phyloP scores from a whole-genome alignment of 176 grass and related monocot genomes.

The Phoenix roebelenii region DNA sequence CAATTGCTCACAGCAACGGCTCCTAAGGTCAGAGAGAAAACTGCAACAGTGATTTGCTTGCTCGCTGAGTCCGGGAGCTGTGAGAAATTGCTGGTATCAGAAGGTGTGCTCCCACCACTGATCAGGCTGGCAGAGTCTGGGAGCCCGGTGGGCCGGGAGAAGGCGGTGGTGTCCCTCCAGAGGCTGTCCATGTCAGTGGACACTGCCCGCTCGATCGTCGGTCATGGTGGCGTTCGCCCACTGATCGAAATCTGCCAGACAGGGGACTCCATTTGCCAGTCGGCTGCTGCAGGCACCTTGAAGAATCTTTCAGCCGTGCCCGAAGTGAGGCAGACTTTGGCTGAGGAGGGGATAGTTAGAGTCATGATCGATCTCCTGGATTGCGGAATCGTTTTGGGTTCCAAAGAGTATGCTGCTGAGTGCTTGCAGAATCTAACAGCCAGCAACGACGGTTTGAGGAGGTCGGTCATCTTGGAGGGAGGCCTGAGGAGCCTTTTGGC shows the following conservation, averaged over 20 bases:
- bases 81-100: slow-evolving; percentile 58
- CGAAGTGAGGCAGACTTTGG: slow-evolving; percentile 58
- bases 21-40: slow-evolving; percentile 77
- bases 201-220: slow-evolving; percentile 62
- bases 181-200: slow-evolving; percentile 62
- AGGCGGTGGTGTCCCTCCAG: slow-evolving; percentile 84
- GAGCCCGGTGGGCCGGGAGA: slow-evolving; percentile 71
- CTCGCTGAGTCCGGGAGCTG: slow-evolving; percentile 71
- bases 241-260: slow-evolving; percentile 82
- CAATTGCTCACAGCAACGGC: slow-evolving; percentile 68
- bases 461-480: slow-evolving; percentile 62
- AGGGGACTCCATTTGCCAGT: slow-evolving; percentile 76
- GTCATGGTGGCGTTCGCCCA: slow-evolving; percentile 65
- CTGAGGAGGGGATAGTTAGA: slow-evolving; percentile 73
- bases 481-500: slow-evolving; percentile 72
- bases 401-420: slow-evolving; percentile 90
- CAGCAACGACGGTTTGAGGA: slow-evolving; percentile 58
- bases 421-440: slow-evolving; percentile 77
- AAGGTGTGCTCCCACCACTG: slow-evolving; percentile 69
- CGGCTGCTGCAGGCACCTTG: slow-evolving; percentile 48
- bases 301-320: slow-evolving; percentile 83
- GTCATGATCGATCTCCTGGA: slow-evolving; percentile 87
- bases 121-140: slow-evolving; percentile 72
- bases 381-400: slow-evolving; percentile 53
- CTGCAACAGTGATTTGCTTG: slow-evolving; percentile 53